Conservation (phyloP, 2,329 filamentous ascomycete species). For the Orbilia javanica region DNA sequence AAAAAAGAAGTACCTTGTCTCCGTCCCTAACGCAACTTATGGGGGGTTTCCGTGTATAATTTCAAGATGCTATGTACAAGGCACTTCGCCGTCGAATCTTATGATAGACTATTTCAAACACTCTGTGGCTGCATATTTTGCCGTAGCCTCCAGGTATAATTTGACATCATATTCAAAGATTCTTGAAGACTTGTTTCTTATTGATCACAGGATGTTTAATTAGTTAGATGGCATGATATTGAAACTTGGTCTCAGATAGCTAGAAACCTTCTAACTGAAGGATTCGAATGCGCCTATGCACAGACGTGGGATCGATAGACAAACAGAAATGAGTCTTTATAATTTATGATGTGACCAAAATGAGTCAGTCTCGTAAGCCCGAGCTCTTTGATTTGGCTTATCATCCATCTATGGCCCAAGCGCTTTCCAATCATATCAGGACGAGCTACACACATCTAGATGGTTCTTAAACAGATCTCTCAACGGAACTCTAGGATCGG, state of each 20-base stretch:
- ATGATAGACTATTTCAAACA: too few relatives aligned
- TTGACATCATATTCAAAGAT: not conserved
- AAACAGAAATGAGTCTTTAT: not conserved
- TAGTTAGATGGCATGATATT: not conserved
- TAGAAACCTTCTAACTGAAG: not conserved
- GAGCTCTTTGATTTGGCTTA: not conserved
- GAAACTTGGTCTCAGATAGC: not conserved
- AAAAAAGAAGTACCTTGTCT: not conserved
- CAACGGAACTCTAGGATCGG: not conserved
- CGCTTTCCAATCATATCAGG: not conserved
- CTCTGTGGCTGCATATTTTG: too few relatives aligned
- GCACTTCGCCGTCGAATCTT: too few relatives aligned
- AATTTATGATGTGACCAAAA: too few relatives aligned
- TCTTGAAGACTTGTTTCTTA: not conserved
- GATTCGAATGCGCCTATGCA: not conserved
- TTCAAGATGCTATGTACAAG: too few relatives aligned
- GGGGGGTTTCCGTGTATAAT: too few relatives aligned
- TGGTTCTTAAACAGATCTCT: not conserved
- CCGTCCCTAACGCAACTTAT: not conserved
- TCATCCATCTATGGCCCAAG: not conserved
- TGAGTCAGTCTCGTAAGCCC: not conserved
- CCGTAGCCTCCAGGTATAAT: not conserved
- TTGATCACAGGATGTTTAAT: not conserved
- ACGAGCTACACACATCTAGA: too few relatives aligned
- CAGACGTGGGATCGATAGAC: not conserved